phyloP scores from a whole-genome alignment of 2,329 filamentous ascomycete genomes.

The Gaeumannomyces tritici region DNA sequence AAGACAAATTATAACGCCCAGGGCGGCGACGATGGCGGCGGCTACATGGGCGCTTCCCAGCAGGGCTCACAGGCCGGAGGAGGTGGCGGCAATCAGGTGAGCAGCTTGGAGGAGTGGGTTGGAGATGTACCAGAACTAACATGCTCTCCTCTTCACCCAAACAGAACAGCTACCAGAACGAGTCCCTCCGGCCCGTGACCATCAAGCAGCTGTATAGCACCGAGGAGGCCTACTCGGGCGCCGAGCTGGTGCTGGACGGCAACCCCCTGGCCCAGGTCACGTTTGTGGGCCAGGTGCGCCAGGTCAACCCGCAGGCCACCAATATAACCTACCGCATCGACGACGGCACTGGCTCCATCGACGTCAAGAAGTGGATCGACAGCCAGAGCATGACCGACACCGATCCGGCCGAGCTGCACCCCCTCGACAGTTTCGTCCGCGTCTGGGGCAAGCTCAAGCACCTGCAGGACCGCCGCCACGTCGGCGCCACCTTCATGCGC shows the following conservation, averaged over 20 bases:
- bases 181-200: constrained; percentile 85
- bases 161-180: constrained; percentile 58
- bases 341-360: constrained; percentile 86
- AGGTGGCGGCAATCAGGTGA: constrained; percentile 29
- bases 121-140: background rate
- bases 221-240: constrained; percentile 60
- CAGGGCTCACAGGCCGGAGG: constrained; percentile 34
- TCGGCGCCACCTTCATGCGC: constrained; percentile 73
- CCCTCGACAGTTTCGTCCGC: constrained; percentile 71
- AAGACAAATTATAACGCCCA: constrained; percentile 41
- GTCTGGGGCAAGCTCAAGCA: constrained; percentile 77
- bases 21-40: constrained; percentile 51
- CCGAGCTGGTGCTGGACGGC: constrained; percentile 78
- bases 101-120: background rate
- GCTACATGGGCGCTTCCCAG: constrained; percentile 54
- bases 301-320: constrained; percentile 76
- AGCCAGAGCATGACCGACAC: constrained; percentile 41
- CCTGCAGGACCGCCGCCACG: constrained; percentile 74
- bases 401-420: constrained; percentile 37
- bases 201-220: constrained; percentile 90
- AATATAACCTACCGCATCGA: constrained; percentile 90
- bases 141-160: background rate
- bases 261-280: constrained; percentile 65
- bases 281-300: constrained; percentile 84
- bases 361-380: constrained; percentile 84